phyloP scores from a whole-genome alignment of 345 rosid species.

The Carallia brachiata region DNA sequence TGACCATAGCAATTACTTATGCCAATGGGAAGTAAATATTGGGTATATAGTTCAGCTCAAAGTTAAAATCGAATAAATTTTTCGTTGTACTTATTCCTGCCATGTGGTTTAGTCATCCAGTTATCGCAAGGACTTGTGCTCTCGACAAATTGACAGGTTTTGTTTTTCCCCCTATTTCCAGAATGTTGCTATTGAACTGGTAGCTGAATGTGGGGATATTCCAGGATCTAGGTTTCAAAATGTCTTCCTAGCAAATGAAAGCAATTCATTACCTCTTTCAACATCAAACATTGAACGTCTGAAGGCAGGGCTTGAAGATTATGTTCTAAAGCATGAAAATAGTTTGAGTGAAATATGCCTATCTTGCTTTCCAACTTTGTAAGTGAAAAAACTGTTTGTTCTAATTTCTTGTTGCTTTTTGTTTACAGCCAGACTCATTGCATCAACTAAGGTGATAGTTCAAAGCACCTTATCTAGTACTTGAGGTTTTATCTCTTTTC shows the following conservation, averaged over 20 bases:
- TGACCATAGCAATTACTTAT: no score
- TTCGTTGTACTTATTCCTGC: no score
- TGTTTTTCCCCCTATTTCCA: slow-evolving; percentile 25
- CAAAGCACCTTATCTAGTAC: not conserved
- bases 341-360: slow-evolving; percentile 41
- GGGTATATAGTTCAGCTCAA: not conserved
- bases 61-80: not conserved
- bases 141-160: slow-evolving; percentile 3
- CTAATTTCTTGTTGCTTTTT: not conserved
- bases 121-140: not conserved
- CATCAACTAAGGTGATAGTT: slow-evolving; percentile 8
- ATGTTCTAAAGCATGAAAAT: slow-evolving; percentile 59
- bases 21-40: not conserved
- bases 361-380: slow-evolving; percentile 53
- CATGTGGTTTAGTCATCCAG: not conserved
- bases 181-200: slow-evolving; percentile 72
- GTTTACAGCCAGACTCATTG: slow-evolving; percentile 9
- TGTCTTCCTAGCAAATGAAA: slow-evolving; percentile 52
- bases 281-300: slow-evolving; percentile 60
- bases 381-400: slow-evolving; percentile 15
- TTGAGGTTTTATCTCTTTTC: not conserved
- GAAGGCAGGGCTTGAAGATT: slow-evolving; percentile 75
- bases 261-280: slow-evolving; percentile 37
- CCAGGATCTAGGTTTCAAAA: slow-evolving; percentile 41
- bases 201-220: slow-evolving; percentile 42